These are phyloP conservation scores for Botrytis porri DNA, from an alignment of 2,329 filamentous ascomycete genomes.

Conservation along the genomic window DNA sequence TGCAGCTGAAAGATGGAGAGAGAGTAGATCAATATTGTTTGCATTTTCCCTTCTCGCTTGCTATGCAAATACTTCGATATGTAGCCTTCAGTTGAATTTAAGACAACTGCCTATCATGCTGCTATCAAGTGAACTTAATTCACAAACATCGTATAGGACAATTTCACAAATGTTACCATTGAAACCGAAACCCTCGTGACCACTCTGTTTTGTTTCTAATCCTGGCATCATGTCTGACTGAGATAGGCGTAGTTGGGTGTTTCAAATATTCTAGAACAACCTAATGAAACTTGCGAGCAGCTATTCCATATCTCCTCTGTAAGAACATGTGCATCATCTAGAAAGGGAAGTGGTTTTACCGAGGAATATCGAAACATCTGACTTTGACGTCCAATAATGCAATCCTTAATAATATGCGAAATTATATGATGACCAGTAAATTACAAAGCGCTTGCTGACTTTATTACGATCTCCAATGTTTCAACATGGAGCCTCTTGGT, in stretches of 20 bases:
- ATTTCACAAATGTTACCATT: not conserved
- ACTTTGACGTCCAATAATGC: constrained; percentile 4
- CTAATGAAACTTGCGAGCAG: not conserved
- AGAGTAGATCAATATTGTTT: not conserved
- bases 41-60: not conserved
- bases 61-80: not conserved
- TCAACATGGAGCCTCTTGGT: constrained; percentile 5
- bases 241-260: not conserved
- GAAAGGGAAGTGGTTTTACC: not conserved
- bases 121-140: not conserved
- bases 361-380: constrained; percentile 3
- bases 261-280: not conserved
- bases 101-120: not conserved
- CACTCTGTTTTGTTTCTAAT: not conserved
- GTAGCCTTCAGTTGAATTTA: not conserved
- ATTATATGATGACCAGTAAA: constrained; percentile 3
- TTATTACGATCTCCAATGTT: not conserved
- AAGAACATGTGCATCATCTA: not conserved
- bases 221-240: not conserved
- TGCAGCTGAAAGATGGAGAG: not conserved
- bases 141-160: not conserved
- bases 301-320: not conserved
- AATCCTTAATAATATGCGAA: not conserved
- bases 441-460: not conserved
- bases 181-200: not conserved